Evolutionary conservation across 352 stramenopile genomes (phyloP).

Genomic region (Phytophthora pluvialis): DNA sequence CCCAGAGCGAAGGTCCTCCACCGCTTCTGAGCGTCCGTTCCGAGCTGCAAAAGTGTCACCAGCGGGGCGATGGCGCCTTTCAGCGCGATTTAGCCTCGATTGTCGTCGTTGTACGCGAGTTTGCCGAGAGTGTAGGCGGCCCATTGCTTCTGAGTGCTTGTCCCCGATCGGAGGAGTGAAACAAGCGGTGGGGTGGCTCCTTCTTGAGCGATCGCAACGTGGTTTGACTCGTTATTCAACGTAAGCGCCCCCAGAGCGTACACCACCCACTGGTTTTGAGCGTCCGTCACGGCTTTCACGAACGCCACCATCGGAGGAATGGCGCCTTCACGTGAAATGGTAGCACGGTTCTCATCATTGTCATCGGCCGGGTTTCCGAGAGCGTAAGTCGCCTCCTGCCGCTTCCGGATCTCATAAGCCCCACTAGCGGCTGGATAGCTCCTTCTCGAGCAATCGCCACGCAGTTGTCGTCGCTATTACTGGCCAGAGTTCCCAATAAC

Average conservation of each 20-base stretch:
- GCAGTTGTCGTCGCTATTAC: conserved; percentile 25
- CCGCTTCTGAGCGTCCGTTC: conserved; percentile 26
- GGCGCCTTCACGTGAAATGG: conserved; percentile 23
- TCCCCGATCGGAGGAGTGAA: conserved; percentile 6
- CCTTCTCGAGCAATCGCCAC: conserved; percentile 20
- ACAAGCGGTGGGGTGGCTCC: conserved; percentile 24
- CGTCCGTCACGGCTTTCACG: conserved; percentile 25
- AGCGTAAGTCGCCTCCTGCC: conserved; percentile 22
- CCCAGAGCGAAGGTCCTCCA: conserved; percentile 21
- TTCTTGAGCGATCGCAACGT: conserved; percentile 28
- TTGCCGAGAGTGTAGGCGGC: conserved; percentile 25
- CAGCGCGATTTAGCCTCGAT: conserved; percentile 19
- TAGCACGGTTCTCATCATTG: conserved; percentile 15
- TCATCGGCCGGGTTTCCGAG: conserved; percentile 24
- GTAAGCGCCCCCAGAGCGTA: conserved; percentile 21
- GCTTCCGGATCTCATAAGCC: conserved; percentile 23
- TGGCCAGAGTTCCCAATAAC: conserved; percentile 24
- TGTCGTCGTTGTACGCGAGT: conserved; percentile 31
- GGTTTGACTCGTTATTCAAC: conserved; percentile 27
- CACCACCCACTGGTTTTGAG: conserved; percentile 33
- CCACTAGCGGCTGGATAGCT: conserved; percentile 16
- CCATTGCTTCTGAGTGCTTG: conserved; percentile 29
- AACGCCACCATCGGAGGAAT: conserved; percentile 33
- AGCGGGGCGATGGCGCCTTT: conserved; percentile 21
- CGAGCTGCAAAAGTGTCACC: conserved; percentile 9